Evolutionary conservation across 768 basidiomycete genomes (phyloP).

Genomic region (Boletus pseudopeckii): DNA sequence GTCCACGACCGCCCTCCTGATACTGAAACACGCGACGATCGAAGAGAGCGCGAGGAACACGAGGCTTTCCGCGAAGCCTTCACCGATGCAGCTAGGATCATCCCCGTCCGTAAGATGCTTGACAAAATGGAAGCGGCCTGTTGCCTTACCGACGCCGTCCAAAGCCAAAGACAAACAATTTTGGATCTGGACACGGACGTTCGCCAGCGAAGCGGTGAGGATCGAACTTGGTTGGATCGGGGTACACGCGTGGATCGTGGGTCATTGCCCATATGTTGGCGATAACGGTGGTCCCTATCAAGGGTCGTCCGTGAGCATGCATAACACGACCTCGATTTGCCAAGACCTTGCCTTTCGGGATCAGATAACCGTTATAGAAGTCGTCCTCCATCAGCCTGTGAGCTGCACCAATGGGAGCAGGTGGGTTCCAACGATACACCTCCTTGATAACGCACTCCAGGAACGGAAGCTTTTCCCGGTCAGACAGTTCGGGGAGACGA

Average conservation of each 20-base stretch:
- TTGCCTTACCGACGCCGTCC: slow-evolving; percentile 6
- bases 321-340: not conserved
- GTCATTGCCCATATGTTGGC: slow-evolving; percentile 7
- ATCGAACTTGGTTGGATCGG: not conserved
- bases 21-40: not conserved
- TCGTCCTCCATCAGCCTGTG: slow-evolving; percentile 12
- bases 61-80: not conserved
- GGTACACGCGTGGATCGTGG: not conserved
- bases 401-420: slow-evolving; percentile 7
- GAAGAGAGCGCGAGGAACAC: not conserved
- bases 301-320: not conserved
- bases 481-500: slow-evolving; percentile 11
- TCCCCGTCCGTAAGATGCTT: not conserved
- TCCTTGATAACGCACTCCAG: slow-evolving; percentile 31
- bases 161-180: not conserved
- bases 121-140: not conserved
- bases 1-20: not conserved
- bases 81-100: not conserved
- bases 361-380: not conserved
- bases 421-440: slow-evolving; percentile 18
- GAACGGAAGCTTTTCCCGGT: slow-evolving; percentile 41
- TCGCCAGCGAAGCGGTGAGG: not conserved
- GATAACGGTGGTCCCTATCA: not conserved
- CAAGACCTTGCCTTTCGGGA: not conserved
- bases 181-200: not conserved